Conservation (phyloP, 148 eudicot species). For the Chenopodium quinoa region DNA sequence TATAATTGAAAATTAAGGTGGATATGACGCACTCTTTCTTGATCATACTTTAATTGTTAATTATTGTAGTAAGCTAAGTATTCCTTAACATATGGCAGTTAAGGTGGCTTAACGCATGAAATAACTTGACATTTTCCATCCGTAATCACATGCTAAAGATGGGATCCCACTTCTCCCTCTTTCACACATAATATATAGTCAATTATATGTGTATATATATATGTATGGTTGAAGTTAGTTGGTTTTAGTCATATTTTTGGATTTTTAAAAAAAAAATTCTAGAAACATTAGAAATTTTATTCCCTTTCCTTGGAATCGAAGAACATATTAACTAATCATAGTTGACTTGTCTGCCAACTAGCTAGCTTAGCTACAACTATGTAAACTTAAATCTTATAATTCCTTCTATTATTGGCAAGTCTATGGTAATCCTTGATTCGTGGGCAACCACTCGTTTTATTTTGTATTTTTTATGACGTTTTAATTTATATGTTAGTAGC, state of each 20-base stretch:
- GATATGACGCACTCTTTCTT: too few relatives aligned
- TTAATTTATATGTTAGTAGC: neutral
- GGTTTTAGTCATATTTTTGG: too few relatives aligned
- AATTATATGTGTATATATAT: neutral
- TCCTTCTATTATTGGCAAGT: neutral
- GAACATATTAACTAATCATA: neutral
- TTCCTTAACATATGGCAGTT: neutral
- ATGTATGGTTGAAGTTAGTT: neutral
- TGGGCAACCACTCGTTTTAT: neutral
- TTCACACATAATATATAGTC: neutral
- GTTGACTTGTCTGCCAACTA: neutral
- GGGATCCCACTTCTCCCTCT: neutral
- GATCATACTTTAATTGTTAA: too few relatives aligned
- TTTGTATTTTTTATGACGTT: neutral
- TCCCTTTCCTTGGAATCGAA: neutral
- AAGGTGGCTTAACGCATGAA: neutral
- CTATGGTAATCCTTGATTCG: neutral
- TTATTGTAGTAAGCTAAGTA: too few relatives aligned
- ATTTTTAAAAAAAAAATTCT: neutral
- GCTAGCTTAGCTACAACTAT: neutral
- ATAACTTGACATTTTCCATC: neutral
- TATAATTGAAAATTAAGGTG: too few relatives aligned
- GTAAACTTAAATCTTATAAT: neutral
- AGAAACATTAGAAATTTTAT: neutral
- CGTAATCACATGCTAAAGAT: slow-evolving; percentile 10